Evolutionary conservation across 1,139 yeast genomes (phyloP).

Genomic region (Debaryomyces psychrophilus): DNA sequence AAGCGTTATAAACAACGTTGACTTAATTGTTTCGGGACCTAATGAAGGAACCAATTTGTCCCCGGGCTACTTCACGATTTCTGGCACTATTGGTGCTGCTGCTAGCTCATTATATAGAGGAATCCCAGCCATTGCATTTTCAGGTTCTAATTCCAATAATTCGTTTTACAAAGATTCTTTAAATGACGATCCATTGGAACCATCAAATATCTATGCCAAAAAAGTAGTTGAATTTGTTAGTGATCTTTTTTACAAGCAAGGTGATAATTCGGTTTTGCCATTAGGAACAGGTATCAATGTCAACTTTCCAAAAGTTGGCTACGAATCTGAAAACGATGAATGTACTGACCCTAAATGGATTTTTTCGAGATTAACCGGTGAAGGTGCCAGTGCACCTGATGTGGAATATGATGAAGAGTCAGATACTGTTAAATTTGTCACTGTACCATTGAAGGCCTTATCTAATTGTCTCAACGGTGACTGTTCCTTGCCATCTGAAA

Average conservation of each 20-base stretch:
- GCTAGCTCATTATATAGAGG: slow-evolving; percentile 48
- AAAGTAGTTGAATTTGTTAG: slow-evolving; percentile 42
- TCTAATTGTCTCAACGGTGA: slow-evolving; percentile 36
- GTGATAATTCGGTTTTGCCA: slow-evolving; percentile 38
- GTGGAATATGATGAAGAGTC: slow-evolving; percentile 28
- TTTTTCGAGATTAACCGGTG: slow-evolving; percentile 44
- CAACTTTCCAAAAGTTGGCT: slow-evolving; percentile 50
- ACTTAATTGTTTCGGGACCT: slow-evolving; percentile 51
- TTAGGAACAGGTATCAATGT: slow-evolving; percentile 50
- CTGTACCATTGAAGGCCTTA: slow-evolving; percentile 23
- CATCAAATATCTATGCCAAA: slow-evolving; percentile 46
- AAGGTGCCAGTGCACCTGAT: slow-evolving; percentile 32
- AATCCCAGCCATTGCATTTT: slow-evolving; percentile 47
- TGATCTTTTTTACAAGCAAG: slow-evolving; percentile 30
- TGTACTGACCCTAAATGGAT: slow-evolving; percentile 45
- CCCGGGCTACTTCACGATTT: slow-evolving; percentile 43
- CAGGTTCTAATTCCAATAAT: slow-evolving; percentile 32
- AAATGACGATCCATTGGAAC: slow-evolving; percentile 30
- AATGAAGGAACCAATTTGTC: slow-evolving; percentile 50
- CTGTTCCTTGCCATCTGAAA: slow-evolving; percentile 42
- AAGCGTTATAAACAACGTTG: slow-evolving; percentile 22
- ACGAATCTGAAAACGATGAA: slow-evolving; percentile 28
- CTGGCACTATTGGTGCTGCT: slow-evolving; percentile 53
- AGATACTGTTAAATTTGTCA: slow-evolving; percentile 10
- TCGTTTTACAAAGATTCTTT: slow-evolving; percentile 46